Evolutionary conservation across 495 filamentous ascomycete genomes (phyloP), one percentile per base, ranked within the genome.

Genomic region (Lasiosphaeria miniovina): DNA sequence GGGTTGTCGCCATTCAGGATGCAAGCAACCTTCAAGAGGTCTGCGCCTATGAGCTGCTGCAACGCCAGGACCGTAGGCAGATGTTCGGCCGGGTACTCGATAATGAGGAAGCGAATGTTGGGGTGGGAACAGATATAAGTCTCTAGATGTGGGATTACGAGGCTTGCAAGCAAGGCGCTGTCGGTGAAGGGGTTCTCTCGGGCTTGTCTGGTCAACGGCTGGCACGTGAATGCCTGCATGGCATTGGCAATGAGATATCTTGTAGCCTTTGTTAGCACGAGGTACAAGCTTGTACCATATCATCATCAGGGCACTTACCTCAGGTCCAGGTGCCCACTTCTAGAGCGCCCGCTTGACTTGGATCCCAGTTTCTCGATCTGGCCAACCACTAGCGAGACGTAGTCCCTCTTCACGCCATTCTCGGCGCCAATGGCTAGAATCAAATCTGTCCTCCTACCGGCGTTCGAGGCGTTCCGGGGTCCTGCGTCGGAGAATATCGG

Each of bases 71-170:
- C 64, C 12, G 77, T 81, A 6, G 71, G 41, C 9, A 81, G 67
- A 35, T 81, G 77, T 10, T 80, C 75, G 7, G 75, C 63, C 0
- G 77, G 72, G 49, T 79, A 81, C 56, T 81, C 78, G 40, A 81
- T 65, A 15, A 81, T 65, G 3, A 81, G 71, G 46, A 80, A 75
- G 4, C 74, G 72, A 1, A 78, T 71, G 7, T 70, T 61, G 8
- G 73, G 58, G 50, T 77, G 69, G 10, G 68, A 61, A 14, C 64
- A 61, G 52, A 81, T 65, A 48, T 78, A 78, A 3, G 68, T 71
- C 52, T 80, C 76, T 6, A 81, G 66, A 54, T 80, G 77, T 0
- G 77, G 75, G 31, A 81, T 70, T 34, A 81, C 71, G 0, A 81
- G 63, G 0, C 70, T 75, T 6, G 78, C 78, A 5, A 81, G 66